Evolutionary conservation across 2,329 filamentous ascomycete species (phyloP).

Genomic region (Fusarium brevicatenulatum): DNA sequence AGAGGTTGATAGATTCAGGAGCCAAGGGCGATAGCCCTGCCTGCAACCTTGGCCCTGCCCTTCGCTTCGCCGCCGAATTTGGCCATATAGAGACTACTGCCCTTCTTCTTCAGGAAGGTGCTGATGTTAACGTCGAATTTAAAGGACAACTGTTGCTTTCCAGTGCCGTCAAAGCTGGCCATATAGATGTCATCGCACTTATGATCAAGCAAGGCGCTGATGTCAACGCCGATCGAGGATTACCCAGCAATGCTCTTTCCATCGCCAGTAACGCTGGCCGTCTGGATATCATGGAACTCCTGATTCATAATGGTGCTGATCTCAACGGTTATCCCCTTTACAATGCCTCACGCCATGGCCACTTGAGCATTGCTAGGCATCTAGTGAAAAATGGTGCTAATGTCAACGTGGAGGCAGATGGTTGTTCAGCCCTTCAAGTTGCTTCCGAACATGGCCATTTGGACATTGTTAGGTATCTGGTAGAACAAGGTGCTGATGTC

Average conservation of each 20-base stretch:
- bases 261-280: fast-evolving
- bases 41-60: fast-evolving
- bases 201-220: fast-evolving
- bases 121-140: neutral
- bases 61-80: fast-evolving
- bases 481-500: too few relatives aligned
- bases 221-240: neutral
- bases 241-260: neutral
- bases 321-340: neutral
- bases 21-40: fast-evolving
- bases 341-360: too few relatives aligned
- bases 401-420: fast-evolving
- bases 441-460: neutral
- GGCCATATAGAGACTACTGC: neutral
- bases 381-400: neutral
- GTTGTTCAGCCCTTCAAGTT: fast-evolving
- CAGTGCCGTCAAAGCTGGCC: neutral
- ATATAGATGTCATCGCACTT: neutral
- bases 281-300: fast-evolving
- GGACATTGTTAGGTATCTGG: neutral
- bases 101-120: fast-evolving
- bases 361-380: neutral
- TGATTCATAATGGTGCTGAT: neutral
- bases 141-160: too few relatives aligned
- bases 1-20: neutral